phyloP scores from a whole-genome alignment of 352 stramenopile genomes.

The Globisporangium megalacanthum region DNA sequence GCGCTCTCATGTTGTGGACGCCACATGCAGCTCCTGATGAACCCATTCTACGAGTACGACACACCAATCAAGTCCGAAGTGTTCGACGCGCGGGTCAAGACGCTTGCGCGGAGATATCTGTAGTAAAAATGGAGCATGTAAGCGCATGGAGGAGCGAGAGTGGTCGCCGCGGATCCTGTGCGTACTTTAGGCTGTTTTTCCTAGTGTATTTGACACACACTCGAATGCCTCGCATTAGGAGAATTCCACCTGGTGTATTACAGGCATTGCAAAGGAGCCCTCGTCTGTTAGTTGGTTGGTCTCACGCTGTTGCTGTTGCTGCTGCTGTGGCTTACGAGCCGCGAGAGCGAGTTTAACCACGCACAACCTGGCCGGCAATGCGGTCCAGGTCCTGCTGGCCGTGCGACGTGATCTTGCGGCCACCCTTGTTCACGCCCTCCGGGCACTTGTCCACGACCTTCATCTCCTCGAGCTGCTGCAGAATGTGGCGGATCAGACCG shows the following conservation, averaged over 20 bases:
- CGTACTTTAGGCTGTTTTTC: no score
- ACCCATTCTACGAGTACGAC: slow-evolving; percentile 96
- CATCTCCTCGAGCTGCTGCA: slow-evolving; percentile 97
- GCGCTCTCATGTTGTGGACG: no score
- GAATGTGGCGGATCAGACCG: slow-evolving; percentile 97
- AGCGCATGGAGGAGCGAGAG: not conserved
- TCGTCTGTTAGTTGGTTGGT: slow-evolving; percentile 1
- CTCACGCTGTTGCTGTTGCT: not conserved
- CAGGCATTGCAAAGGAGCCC: slow-evolving; percentile 54
- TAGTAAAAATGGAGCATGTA: slow-evolving; percentile 12
- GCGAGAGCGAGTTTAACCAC: slow-evolving; percentile 55
- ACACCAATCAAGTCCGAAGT: slow-evolving; percentile 90
- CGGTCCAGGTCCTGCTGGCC: slow-evolving; percentile 99
- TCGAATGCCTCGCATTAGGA: slow-evolving; percentile 13
- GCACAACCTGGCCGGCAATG: slow-evolving; percentile 95
- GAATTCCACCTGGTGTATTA: slow-evolving; percentile 22
- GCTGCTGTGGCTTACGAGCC: slow-evolving; percentile 3
- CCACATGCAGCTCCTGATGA: slow-evolving; percentile 85
- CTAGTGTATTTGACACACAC: not conserved
- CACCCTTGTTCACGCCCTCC: slow-evolving; percentile 90
- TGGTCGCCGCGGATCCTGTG: no score
- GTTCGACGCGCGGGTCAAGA: slow-evolving; percentile 91
- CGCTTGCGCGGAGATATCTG: slow-evolving; percentile 86
- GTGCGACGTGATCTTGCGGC: slow-evolving; percentile 93
- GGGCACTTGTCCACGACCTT: slow-evolving; percentile 96